Evolutionary conservation across 257 asterid genomes (phyloP).

Genomic region (Thymus mandschuricus): DNA sequence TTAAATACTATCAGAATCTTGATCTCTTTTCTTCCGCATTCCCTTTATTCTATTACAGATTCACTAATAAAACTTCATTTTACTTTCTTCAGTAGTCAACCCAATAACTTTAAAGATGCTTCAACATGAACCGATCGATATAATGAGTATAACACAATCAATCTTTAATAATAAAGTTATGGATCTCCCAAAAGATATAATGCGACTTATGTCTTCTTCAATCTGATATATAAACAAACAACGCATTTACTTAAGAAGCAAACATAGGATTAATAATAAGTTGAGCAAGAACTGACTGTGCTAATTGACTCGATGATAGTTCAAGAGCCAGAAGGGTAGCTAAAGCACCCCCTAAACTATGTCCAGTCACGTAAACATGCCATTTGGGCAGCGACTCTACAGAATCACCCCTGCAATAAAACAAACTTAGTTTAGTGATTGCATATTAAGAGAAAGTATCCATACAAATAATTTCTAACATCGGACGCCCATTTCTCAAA

Average conservation of each 20-base stretch:
- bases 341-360: conserved; percentile 98
- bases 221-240: neutral
- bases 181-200: neutral
- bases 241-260: conserved; percentile 7
- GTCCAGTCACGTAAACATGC: conserved; percentile 96
- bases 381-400: conserved; percentile 54
- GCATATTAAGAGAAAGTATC: neutral
- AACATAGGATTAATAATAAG: conserved; percentile 19
- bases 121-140: neutral
- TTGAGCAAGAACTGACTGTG: conserved; percentile 62
- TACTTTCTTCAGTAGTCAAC: neutral
- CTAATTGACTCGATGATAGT: conserved; percentile 80
- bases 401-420: conserved; percentile 58
- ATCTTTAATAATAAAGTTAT: neutral
- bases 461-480: neutral
- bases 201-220: neutral
- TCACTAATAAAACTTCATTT: neutral
- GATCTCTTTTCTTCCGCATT: neutral
- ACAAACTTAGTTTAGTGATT: conserved; percentile 25
- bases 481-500: neutral
- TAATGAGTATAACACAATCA: neutral
- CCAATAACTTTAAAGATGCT: neutral
- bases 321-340: conserved; percentile 96
- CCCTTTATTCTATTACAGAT: neutral
- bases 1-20: neutral